These are phyloP conservation scores for Blastocystis sp. DNA, from an alignment of 352 stramenopile species.

Conservation along the genomic window DNA sequence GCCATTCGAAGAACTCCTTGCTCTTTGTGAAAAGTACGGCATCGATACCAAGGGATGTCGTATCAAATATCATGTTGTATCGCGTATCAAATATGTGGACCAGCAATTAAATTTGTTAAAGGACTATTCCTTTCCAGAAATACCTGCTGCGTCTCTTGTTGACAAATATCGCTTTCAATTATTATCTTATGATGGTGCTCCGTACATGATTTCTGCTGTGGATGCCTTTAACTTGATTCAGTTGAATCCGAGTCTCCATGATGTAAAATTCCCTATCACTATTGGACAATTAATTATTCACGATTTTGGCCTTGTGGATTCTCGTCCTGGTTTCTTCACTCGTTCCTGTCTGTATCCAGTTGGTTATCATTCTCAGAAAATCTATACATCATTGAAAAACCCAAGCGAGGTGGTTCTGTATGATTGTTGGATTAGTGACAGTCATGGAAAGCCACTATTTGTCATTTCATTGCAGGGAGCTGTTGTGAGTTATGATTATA, in stretches of 20 bases:
- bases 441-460: background rate
- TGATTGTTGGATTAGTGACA: conserved; percentile 66
- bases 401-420: conserved; percentile 18
- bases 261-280: background rate
- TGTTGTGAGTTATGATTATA: background rate
- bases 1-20: background rate
- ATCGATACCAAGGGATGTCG: background rate
- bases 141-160: background rate
- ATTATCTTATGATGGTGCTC: conserved; percentile 39
- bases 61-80: conserved; percentile 53
- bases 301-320: background rate
- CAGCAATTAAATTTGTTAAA: background rate
- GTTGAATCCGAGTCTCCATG: background rate
- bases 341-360: conserved; percentile 32
- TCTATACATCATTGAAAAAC: background rate
- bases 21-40: background rate
- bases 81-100: conserved; percentile 19
- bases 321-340: background rate
- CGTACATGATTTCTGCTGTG: conserved; percentile 6
- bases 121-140: background rate
- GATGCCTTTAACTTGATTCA: background rate
- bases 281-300: background rate
- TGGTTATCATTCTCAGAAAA: conserved; percentile 54
- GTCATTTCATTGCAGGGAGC: conserved; percentile 8
- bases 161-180: conserved; percentile 44